Conservation (phyloP, 2,329 filamentous ascomycete species). For the Penicillium sp. region DNA sequence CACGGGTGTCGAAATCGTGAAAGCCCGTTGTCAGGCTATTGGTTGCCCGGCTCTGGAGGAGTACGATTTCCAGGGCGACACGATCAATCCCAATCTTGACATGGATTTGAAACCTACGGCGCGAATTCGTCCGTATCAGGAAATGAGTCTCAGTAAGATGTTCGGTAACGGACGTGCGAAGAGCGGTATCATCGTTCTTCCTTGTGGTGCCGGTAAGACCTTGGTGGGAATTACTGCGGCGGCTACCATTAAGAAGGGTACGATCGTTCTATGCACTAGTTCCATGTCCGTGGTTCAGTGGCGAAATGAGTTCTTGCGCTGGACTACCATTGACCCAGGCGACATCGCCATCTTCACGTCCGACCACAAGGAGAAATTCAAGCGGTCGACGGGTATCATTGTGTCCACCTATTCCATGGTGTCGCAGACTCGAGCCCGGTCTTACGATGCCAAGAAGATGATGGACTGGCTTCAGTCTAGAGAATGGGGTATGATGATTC, state of each 20-base stretch:
- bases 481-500: constrained; percentile 96
- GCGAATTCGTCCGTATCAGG: constrained; percentile 69
- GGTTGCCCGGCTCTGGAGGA: constrained; percentile 90
- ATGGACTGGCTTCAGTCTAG: constrained; percentile 89
- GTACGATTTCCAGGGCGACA: constrained; percentile 95
- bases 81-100: constrained; percentile 85
- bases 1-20: constrained; percentile 80
- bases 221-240: constrained; percentile 97
- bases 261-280: constrained; percentile 93
- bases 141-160: constrained; percentile 98
- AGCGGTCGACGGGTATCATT: constrained; percentile 90
- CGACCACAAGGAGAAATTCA: constrained; percentile 85
- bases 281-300: constrained; percentile 98
- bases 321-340: constrained; percentile 96
- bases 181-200: constrained; percentile 95
- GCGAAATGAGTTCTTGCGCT: constrained; percentile 95
- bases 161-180: constrained; percentile 97
- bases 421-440: constrained; percentile 84
- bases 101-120: constrained; percentile 78
- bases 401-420: constrained; percentile 99
- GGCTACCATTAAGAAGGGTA: constrained; percentile 96
- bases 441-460: constrained; percentile 94
- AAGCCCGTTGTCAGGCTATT: constrained; percentile 86
- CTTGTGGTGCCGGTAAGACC: constrained; percentile 96
- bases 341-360: constrained; percentile 96